phyloP scores from a whole-genome alignment of 192 early-diverging fungal species.

The Rhizoclosmatium globosum region DNA sequence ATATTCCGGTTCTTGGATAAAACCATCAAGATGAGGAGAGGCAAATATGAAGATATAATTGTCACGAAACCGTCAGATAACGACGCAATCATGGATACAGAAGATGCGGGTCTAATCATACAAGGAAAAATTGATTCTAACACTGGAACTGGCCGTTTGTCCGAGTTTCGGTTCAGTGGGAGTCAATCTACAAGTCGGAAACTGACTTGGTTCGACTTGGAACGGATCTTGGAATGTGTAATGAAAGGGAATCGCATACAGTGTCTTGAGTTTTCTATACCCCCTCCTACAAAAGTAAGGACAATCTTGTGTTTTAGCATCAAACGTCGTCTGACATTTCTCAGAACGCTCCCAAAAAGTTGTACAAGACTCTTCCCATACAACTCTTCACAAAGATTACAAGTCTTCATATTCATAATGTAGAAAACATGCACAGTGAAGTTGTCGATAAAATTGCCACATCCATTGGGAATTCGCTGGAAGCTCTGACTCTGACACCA shows the following conservation, averaged over 20 bases:
- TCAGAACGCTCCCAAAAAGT: not conserved
- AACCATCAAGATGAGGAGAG: not conserved
- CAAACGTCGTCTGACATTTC: not conserved
- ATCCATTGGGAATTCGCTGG: not conserved
- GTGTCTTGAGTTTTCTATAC: not conserved
- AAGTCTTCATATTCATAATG: not conserved
- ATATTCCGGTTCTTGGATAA: slow-evolving; percentile 7
- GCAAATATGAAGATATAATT: too few species aligned
- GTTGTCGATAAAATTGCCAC: not conserved
- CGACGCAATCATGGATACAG: not conserved
- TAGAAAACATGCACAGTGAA: not conserved
- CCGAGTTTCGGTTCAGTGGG: not conserved
- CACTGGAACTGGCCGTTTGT: not conserved
- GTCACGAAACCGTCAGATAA: not conserved
- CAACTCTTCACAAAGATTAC: not conserved
- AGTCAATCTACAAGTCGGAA: not conserved
- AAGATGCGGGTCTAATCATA: not conserved
- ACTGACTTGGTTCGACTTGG: not conserved
- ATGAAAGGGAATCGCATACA: not conserved
- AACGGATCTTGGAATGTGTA: not conserved
- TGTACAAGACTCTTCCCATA: not conserved
- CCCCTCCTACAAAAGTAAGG: not conserved
- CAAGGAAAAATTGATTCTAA: not conserved
- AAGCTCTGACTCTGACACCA: not conserved
- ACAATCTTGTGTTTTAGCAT: not conserved